phyloP scores from a whole-genome alignment of 495 filamentous ascomycete genomes.

The Immersiella caudata region DNA sequence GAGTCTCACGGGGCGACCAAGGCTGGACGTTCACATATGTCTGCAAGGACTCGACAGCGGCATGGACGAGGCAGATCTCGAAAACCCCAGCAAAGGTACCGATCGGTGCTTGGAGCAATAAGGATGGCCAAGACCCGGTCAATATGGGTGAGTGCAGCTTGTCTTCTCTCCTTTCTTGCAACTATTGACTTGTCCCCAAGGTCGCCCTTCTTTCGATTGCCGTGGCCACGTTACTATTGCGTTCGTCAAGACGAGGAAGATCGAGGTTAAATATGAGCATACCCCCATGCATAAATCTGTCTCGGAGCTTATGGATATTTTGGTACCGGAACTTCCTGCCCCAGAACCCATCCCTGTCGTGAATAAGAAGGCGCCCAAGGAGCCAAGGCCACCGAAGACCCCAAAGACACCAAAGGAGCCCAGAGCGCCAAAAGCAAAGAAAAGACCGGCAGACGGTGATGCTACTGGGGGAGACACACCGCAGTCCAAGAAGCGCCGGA shows the following conservation, averaged over 20 bases:
- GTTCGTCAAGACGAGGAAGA: slow-evolving; percentile 44
- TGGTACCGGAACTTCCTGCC: slow-evolving; percentile 35
- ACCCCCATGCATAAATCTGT: slow-evolving; percentile 53
- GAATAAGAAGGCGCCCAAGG: slow-evolving; percentile 23
- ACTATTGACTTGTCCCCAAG: slow-evolving; percentile 25
- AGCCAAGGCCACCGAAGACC: slow-evolving; percentile 54
- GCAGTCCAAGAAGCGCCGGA: slow-evolving; percentile 34
- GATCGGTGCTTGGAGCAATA: slow-evolving; percentile 48
- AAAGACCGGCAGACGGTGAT: slow-evolving; percentile 57
- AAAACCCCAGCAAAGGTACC: slow-evolving; percentile 39
- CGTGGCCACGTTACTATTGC: slow-evolving; percentile 48
- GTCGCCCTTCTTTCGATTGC: slow-evolving; percentile 55
- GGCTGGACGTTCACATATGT: slow-evolving; percentile 53
- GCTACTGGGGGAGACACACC: slow-evolving; percentile 30
- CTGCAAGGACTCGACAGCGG: slow-evolving; percentile 52
- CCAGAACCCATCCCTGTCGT: slow-evolving; percentile 22
- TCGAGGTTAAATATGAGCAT: slow-evolving; percentile 52
- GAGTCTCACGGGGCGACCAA: slow-evolving; percentile 43
- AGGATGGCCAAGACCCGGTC: slow-evolving; percentile 42
- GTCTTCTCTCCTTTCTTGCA: slow-evolving; percentile 19
- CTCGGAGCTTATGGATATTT: slow-evolving; percentile 42
- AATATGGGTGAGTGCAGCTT: slow-evolving; percentile 37
- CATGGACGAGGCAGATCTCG: slow-evolving; percentile 47
- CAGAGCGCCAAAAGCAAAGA: slow-evolving; percentile 45
- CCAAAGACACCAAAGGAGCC: slow-evolving; percentile 58